Evolutionary conservation across 371 early-diverging fungal species (phyloP).

Genomic region (Mortierella sp.): DNA sequence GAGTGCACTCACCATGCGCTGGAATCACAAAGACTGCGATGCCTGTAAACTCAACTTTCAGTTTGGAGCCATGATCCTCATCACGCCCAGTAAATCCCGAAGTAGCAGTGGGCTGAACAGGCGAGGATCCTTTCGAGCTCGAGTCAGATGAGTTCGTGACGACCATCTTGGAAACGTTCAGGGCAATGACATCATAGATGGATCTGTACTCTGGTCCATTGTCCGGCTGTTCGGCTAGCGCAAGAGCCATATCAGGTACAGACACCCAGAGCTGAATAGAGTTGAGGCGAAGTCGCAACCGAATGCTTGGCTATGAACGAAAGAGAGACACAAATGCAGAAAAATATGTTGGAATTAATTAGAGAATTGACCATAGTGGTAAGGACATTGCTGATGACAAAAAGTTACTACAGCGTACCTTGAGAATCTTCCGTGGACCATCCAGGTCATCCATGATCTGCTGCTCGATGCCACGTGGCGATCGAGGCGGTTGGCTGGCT

Average conservation of each 20-base stretch:
- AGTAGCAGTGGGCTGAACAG: not conserved
- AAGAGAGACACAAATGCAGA: too few relatives aligned
- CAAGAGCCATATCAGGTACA: conserved; percentile 42
- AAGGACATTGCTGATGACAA: not conserved
- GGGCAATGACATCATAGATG: conserved; percentile 43
- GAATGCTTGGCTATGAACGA: conserved; percentile 24
- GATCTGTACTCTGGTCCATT: conserved; percentile 46
- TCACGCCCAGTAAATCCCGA: not conserved
- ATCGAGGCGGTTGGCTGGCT: not conserved
- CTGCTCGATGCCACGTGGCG: conserved; percentile 23
- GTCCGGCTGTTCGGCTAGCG: conserved; percentile 23
- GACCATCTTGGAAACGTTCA: conserved; percentile 46
- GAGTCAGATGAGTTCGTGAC: conserved; percentile 24
- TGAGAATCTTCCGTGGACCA: conserved; percentile 1
- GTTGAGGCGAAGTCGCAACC: conserved; percentile 46
- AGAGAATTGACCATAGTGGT: not conserved
- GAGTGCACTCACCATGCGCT: conserved; percentile 29
- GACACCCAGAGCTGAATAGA: conserved; percentile 53
- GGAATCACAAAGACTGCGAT: conserved; percentile 47
- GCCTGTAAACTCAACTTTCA: conserved; percentile 43
- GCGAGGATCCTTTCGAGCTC: not conserved
- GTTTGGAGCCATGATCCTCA: conserved; percentile 12
- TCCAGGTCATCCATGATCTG: conserved; percentile 44
- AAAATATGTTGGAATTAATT: not conserved
- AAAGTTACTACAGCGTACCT: conserved; percentile 12